These are phyloP conservation scores for Adansonia gregorii DNA, from an alignment of 441 rosid species.

Conservation along the genomic window DNA sequence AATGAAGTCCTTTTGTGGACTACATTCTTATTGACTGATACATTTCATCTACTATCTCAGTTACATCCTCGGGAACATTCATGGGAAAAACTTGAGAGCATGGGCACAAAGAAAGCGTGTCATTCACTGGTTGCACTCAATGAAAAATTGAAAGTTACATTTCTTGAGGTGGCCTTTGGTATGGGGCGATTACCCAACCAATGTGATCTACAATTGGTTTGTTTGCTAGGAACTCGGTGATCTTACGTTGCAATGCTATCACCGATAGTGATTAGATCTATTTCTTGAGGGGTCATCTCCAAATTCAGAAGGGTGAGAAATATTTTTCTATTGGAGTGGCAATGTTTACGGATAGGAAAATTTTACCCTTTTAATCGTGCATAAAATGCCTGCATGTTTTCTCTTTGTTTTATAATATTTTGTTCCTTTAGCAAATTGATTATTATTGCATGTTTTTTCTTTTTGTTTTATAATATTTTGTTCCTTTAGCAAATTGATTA, in stretches of 20 bases:
- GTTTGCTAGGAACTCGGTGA: not conserved
- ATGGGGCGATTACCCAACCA: not conserved
- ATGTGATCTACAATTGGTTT: not conserved
- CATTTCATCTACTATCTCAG: conserved; percentile 31
- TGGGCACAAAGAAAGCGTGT: conserved; percentile 39
- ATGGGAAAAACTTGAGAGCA: conserved; percentile 38
- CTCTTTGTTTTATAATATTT: not conserved
- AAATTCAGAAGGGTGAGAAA: not conserved
- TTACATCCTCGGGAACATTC: conserved; percentile 42
- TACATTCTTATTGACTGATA: not conserved
- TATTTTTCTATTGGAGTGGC: not conserved
- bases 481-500: no score
- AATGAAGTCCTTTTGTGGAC: not conserved
- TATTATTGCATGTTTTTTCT: not conserved
- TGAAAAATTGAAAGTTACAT: conserved; percentile 42
- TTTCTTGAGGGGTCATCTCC: not conserved
- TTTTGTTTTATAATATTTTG: not conserved
- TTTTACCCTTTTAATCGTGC: not conserved
- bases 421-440: no score
- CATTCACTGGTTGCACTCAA: conserved; percentile 37
- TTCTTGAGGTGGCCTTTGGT: not conserved
- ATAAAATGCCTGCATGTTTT: not conserved
- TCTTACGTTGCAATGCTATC: not conserved
- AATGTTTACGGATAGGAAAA: not conserved
- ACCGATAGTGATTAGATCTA: not conserved